phyloP scores from a whole-genome alignment of 176 grass and related monocot genomes.

The Cymbopogon citratus region DNA sequence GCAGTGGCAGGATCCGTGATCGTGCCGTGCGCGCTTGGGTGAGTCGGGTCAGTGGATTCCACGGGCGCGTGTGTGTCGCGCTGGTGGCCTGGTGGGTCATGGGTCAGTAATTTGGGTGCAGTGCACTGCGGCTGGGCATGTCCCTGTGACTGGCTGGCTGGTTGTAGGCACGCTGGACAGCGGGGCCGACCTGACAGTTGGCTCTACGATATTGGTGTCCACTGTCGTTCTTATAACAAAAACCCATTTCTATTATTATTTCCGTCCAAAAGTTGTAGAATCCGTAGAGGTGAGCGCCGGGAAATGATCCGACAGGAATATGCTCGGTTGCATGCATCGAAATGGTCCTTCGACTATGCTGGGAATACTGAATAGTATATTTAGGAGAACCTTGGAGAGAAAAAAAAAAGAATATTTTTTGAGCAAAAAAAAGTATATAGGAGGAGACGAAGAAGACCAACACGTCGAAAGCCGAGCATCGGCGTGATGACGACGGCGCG shows the following conservation, averaged over 20 bases:
- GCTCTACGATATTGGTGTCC: neutral
- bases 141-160: neutral
- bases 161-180: conserved; percentile 10
- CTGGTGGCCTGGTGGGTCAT: too few relatives aligned
- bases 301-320: neutral
- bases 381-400: too few relatives aligned
- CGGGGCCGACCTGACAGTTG: conserved; percentile 21
- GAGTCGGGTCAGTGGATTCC: neutral
- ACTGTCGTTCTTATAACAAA: neutral
- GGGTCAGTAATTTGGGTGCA: neutral
- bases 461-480: neutral
- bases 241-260: neutral
- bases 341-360: too few relatives aligned
- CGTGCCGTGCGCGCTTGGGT: neutral
- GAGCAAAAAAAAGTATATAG: too few relatives aligned
- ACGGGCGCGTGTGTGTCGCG: neutral
- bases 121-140: neutral
- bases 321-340: neutral
- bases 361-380: too few relatives aligned
- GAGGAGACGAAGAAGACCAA: neutral
- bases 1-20: neutral
- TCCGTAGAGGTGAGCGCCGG: neutral
- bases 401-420: too few relatives aligned
- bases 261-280: neutral
- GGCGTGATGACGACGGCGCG: neutral